Evolutionary conservation across 164 flowering plant species (phyloP), one percentile per base, ranked within the genome.

Genomic region (Magnolia kwangsiensis): DNA sequence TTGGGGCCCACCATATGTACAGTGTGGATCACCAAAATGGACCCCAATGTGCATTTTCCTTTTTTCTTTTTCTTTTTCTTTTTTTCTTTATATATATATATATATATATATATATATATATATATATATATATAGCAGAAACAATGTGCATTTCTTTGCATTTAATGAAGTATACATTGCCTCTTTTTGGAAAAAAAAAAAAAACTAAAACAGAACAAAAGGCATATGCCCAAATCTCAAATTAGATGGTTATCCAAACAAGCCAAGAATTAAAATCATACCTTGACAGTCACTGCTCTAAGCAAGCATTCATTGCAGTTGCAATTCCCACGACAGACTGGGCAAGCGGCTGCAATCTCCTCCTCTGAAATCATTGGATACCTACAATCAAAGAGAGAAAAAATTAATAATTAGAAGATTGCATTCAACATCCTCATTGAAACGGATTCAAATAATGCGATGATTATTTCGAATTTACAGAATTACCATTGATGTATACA

Each of bases 401-500:
- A n/a, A 72, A 51, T 24, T 13, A 55, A 20, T 51, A 27, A 27
- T 14, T 45, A 72, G 16, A 20, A 68, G 18, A 69, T 37, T 37
- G 7, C 45, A 37, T 37, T 3, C 45, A 37, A 37, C 45, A 37
- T 37, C 7, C 24, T 8, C 24, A 18, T 5, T 31, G 50, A 29
- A 58, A 58, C 23, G 7, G 51, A 51, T 51, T 51, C 67, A 65
- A 21, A 51, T 11, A 51, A 55, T 31, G 50, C 31, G n/a, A 75
- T 9, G 5, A 37, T 7, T 10, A 20, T 3, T 21, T 24, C 24
- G 50, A 51, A 29, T 31, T 1, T 1, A 7, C 49, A 8, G 31
- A 45, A 18, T 55, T 83, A 88, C 91, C 91, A 88, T 16, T 27
- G 78, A 0, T 31, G 11, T 7, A 87, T 29, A 75, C 91, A 89